A percentile compares a stretch with the other conserved stretches of the same genome.
phyloP scores from a whole-genome alignment of 768 basidiomycete genomes.

The Pleurotus sapidus region DNA sequence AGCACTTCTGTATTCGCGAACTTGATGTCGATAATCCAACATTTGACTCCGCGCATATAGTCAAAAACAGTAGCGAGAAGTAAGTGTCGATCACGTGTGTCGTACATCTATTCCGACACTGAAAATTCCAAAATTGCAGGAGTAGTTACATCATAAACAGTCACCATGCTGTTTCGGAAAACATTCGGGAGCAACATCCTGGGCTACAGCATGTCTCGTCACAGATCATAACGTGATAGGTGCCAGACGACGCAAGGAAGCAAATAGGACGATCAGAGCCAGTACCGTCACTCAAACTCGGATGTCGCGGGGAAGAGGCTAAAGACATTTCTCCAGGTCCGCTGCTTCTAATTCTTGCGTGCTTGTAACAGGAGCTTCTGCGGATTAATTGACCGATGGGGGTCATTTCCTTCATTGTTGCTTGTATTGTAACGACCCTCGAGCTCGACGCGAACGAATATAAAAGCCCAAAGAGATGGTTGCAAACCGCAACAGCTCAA shows the following conservation, averaged over 20 bases:
- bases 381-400: background rate
- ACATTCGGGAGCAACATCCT: background rate
- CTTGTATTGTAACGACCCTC: too few relatives aligned
- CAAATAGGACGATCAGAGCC: too few relatives aligned
- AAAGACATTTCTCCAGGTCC: background rate
- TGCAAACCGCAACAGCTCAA: background rate
- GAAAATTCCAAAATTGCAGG: background rate
- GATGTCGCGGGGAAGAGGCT: too few relatives aligned
- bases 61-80: background rate
- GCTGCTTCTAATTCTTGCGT: conserved; percentile 5
- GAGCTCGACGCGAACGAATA: background rate
- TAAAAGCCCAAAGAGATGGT: background rate
- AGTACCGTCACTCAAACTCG: too few relatives aligned
- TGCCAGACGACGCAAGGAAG: too few relatives aligned
- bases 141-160: background rate
- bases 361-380: background rate
- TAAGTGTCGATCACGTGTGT: background rate
- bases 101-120: background rate
- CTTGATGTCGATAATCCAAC: background rate
- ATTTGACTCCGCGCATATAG: background rate
- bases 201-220: background rate
- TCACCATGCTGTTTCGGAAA: background rate
- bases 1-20: background rate
- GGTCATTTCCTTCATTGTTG: too few relatives aligned
- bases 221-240: too few relatives aligned